Evolutionary conservation across 306 rosid species (phyloP).

Genomic region (Castanea sativa): DNA sequence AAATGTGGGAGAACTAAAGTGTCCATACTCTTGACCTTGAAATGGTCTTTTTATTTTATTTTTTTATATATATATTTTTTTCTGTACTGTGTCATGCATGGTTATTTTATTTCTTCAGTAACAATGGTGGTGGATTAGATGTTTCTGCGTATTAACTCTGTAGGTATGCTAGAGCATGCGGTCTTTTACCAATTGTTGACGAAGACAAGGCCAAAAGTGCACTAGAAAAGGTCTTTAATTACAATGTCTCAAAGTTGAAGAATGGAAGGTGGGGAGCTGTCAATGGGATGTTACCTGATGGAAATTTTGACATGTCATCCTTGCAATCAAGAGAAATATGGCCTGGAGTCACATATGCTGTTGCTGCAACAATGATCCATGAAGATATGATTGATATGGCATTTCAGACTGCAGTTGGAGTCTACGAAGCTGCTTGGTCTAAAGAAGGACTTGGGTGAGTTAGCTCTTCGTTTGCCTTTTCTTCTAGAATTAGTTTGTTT

Average conservation of each 20-base stretch:
- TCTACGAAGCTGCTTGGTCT: slow-evolving; percentile 85
- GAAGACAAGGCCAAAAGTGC: slow-evolving; percentile 65
- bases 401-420: slow-evolving; percentile 76
- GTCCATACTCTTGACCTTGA: background rate
- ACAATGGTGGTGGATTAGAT: slow-evolving; percentile 10
- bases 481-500: background rate
- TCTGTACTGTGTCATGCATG: background rate
- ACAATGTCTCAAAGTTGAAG: slow-evolving; percentile 73
- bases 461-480: background rate
- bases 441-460: slow-evolving; percentile 79
- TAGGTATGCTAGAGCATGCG: slow-evolving; percentile 95
- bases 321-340: slow-evolving; percentile 96
- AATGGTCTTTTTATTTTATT: no score
- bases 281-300: slow-evolving; percentile 93
- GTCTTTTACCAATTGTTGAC: slow-evolving; percentile 79
- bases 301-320: slow-evolving; percentile 68
- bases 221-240: slow-evolving; percentile 58
- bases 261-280: slow-evolving; percentile 84
- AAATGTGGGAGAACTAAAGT: background rate
- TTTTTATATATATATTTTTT: background rate
- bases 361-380: slow-evolving; percentile 95
- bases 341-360: slow-evolving; percentile 90
- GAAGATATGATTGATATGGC: slow-evolving; percentile 79
- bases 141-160: slow-evolving; percentile 4
- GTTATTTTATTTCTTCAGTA: slow-evolving; percentile 12